Base-by-base conservation (phyloP, 768 basidiomycete genomes). In the Termitomyces sp. region DNA sequence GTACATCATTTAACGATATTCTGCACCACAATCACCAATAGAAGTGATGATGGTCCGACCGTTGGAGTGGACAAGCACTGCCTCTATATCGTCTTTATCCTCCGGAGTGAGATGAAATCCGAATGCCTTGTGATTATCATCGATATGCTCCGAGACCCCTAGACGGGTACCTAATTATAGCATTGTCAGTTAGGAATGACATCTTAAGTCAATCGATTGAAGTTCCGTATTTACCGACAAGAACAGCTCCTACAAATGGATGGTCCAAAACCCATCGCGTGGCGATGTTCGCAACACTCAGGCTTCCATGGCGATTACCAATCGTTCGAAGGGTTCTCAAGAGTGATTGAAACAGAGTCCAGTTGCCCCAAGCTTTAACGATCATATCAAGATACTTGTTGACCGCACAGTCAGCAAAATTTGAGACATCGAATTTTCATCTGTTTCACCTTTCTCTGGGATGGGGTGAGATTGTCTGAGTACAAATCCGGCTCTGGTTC, bases 211-310 rank as follows among this genome's bases (percentile, higher is more conserved):
- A 46, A 46, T 40, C 51, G 12, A 46, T 40, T 38, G 12, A 64
- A 20, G n/a, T 61, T 49, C 20, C 75, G 23, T 62, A 46, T 13
- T 23, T 13, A 87, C 91, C 91, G 65, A 93, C 82, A 63, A 93
- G 81, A 36, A 91, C 89, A 40, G 90, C 89, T 10, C 88, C 91
- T 18, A 93, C 90, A 63, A 81, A 88, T 1, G 73, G 67, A 55
- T 92, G 88, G 73, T 93, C 89, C 23, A 93, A 77, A 0, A 92
- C 87, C 91, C 91, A 93, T 16, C 91, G 84, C 2, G 84, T 87
- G 35, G 91, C 89, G 41, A 93, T 75, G 67, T 92, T 92, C 55
- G 91, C 83, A 40, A 93, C 85, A 71, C 85, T 88, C 49, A 77
- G 73, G 12, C 82, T 81, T 23, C 78, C 80, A 69, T 91, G 86